Evolutionary conservation across 2,329 filamentous ascomycete genomes (phyloP), one percentile per base, ranked within the genome.

Genomic region (Colletotrichum lupini): DNA sequence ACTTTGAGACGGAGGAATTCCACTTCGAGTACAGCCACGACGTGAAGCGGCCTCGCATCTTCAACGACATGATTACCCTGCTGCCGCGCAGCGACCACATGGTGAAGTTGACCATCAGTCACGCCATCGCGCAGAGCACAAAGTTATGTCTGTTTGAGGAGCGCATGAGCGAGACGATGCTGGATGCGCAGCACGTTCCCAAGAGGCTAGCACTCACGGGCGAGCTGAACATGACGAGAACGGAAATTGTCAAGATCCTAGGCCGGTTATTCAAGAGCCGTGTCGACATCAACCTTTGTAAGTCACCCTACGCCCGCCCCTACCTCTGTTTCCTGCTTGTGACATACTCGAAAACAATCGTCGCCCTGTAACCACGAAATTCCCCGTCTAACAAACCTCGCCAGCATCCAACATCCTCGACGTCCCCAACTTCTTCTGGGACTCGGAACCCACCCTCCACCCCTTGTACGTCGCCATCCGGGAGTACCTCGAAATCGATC

Each of bases 21-120:
- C 96, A 99, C 80, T 99, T 99, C 80, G 95, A 98, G 82, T 99
- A 99, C 85, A 97, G 94, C 78, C 89, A 91, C 1, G 89, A 94
- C 71, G 95, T 97, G 42, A 93, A 95, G 75, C 91, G 95, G 62
- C 97, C 97, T 5, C 91, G 97, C 69, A 94, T 99, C 35, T 99
- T 97, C 85, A 98, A 99, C 83, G 97, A 99, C 82, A 99, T 99
- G 97, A 98, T 99, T 78, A 99, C 97, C 0, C 86, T 99, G 57
- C 89, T 97, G 75, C 97, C 95, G 73, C 92, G 94, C 52, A 90
- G 88, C 32, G 97, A 99, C 84, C 97, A 99, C 84, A 98, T 99
- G 96, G 97, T 98, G 81, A 98, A 98, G 84, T 88, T 99, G 19
- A 95, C 96, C 42, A 99, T 99, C 86, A 97, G 94, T 81, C 97